phyloP scores from a whole-genome alignment of 257 asterid species.

The Fraxinus anomala region DNA sequence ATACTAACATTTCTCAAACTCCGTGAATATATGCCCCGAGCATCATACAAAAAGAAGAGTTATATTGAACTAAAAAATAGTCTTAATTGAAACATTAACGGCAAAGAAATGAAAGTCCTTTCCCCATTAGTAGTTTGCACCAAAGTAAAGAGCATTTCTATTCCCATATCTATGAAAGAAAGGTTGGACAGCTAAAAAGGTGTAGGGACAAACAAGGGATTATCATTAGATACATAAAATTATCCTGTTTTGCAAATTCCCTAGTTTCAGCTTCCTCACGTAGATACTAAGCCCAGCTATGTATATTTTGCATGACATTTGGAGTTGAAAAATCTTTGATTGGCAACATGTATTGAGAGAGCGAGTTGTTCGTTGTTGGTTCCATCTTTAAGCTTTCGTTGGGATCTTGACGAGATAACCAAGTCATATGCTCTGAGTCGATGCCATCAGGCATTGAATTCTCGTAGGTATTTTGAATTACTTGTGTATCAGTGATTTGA shows the following conservation, averaged over 20 bases:
- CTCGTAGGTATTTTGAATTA: background rate
- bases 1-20: no score
- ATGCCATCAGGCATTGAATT: background rate
- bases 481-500: background rate
- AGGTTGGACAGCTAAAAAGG: background rate
- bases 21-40: no score
- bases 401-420: slow-evolving; percentile 8
- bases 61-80: background rate
- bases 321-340: background rate
- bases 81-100: background rate
- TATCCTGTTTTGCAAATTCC: background rate
- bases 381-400: background rate
- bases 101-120: background rate
- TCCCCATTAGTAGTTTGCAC: background rate
- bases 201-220: background rate
- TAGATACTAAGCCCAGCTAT: background rate
- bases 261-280: background rate
- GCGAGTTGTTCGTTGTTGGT: background rate
- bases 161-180: background rate
- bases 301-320: background rate
- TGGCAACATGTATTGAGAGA: slow-evolving; percentile 12
- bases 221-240: slow-evolving; percentile 11
- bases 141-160: background rate
- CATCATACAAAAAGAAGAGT: background rate
- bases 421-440: background rate